Base-by-base conservation (phyloP, 2,329 filamentous ascomycete species). In the Cryphonectria carpinicola region DNA sequence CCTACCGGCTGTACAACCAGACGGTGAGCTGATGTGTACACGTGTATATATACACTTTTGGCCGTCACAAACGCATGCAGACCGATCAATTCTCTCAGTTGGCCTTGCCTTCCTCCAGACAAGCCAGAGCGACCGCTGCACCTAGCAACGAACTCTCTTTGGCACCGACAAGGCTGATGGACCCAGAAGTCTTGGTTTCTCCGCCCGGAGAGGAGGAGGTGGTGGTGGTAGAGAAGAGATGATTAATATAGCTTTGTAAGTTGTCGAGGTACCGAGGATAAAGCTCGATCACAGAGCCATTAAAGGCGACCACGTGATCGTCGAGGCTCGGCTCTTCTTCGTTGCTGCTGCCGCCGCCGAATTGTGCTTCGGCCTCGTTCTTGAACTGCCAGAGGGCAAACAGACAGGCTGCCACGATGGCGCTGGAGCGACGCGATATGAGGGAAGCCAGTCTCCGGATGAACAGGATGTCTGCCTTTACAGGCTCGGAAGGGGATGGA, bases 231-330 rank as follows among this genome's bases (percentile, higher is more conserved):
- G 37, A 39, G 37, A 39, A 39, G 37, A 95, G 81, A 54, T 84
- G 81, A 75, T 93, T 84, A 63, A 95, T 81, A 74, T 89, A 89
- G 7, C 78, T 78, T 78, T 95, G 92, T 76, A 90, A 90, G 58
- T 82, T 84, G 43, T 79, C 80, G 32, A 87, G 83, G 79, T 94
- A 95, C 10, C 84, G 82, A 0, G 93, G 92, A 77, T 95, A 95
- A 75, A 91, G 90, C 80, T 95, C 92, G 66, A 95, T 90, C 65
- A 95, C 92, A 39, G 90, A 92, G 61, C 93, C 93, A 77, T 93
- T 94, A 80, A 91, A 95, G 4, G 91, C 91, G n/a, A 95, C 88
- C 2, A 87, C 85, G 3, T 88, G 89, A 69, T 82, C 81, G 46
- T 74, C 68, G 8, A 77, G 72, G 37, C 78, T 77, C 10, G 86